Evolutionary conservation across 177 flowering plant genomes (phyloP), one percentile per base, ranked within the genome.

Genomic region (Vitis hybrid): DNA sequence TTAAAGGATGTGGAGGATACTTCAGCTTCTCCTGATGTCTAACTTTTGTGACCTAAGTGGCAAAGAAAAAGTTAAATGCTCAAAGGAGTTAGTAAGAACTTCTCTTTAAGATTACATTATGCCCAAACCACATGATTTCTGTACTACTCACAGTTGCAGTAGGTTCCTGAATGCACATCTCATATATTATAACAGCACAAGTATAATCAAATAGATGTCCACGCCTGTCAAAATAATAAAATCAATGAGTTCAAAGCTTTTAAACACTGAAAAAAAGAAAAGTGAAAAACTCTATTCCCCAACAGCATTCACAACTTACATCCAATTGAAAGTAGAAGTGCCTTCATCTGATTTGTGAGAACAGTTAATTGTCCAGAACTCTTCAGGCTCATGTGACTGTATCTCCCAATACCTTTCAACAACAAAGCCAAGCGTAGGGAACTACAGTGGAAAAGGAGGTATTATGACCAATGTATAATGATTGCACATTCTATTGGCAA

Each of bases 331-430:
- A 55, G 88, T 79, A 65, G 94, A 85, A 72, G 75, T 78, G 74
- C 93, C 97, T 73, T 93, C 92, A 49, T 88, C 91, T 9, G 91
- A 86, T 52, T 78, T 87, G 74, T 95, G 99, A 75, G 95, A 83
- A 67, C 99, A 95, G 75, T 89, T 93, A 67, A 95, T 91, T 14
- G 83, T 84, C 97, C 97, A 95, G 77, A 91, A 95, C 67, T 93
- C 95, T 83, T 95, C 99, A 65, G 97, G 91, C 78, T 90, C 98
- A 78, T 95, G 99, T 32, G 99, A 71, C 79, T 90, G 93, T 70
- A 91, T 84, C 77, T 95, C 99, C 99, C 98, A 95, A 74, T 83
- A 93, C 14, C 99, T 82, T 76, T 95, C 99, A 63, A 95, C 98
- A 78, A 95, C 71, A 84, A 95, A 95, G 2, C 99, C 99, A 65